phyloP scores from a whole-genome alignment of 371 early-diverging fungal species.

The Caulochytrium protostelioides region DNA sequence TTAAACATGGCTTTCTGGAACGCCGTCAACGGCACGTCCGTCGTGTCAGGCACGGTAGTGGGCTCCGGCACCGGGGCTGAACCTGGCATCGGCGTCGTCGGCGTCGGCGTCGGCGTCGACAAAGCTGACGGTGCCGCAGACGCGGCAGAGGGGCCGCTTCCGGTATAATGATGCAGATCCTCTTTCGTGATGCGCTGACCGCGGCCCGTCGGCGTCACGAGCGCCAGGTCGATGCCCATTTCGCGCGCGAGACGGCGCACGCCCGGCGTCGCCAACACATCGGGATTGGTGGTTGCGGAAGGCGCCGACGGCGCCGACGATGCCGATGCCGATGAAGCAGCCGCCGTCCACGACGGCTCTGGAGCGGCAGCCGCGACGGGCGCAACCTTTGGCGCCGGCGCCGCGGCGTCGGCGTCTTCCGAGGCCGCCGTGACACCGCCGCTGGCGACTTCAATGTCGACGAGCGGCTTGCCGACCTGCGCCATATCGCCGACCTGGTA shows the following conservation, averaged over 20 bases:
- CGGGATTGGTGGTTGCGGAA: neutral
- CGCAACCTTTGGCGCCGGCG: conserved; percentile 1
- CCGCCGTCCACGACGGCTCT: conserved; percentile 2
- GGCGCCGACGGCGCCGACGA: conserved; percentile 15
- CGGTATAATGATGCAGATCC: conserved; percentile 36
- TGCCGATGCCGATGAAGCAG: conserved; percentile 4
- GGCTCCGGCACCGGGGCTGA: conserved; percentile 4
- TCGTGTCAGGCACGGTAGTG: conserved; percentile 12
- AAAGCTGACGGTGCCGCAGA: neutral
- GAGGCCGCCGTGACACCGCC: neutral
- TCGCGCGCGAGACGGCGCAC: conserved; percentile 75
- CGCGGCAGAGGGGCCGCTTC: neutral
- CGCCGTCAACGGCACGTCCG: conserved; percentile 34
- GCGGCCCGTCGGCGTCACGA: conserved; percentile 61
- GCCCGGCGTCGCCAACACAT: conserved; percentile 53
- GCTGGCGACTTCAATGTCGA: conserved; percentile 60
- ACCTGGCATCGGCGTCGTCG: conserved; percentile 2
- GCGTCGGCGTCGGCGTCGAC: neutral
- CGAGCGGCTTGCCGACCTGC: conserved; percentile 73
- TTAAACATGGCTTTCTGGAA: conserved; percentile 95
- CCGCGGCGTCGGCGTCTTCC: neutral
- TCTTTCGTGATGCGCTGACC: conserved; percentile 74
- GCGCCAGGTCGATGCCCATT: conserved; percentile 43
- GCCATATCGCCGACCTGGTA: conserved; percentile 77
- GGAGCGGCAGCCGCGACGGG: neutral